Evolutionary conservation across 2,329 filamentous ascomycete genomes (phyloP), one percentile per base, ranked within the genome.

Genomic region (Thielaviopsis populi): DNA sequence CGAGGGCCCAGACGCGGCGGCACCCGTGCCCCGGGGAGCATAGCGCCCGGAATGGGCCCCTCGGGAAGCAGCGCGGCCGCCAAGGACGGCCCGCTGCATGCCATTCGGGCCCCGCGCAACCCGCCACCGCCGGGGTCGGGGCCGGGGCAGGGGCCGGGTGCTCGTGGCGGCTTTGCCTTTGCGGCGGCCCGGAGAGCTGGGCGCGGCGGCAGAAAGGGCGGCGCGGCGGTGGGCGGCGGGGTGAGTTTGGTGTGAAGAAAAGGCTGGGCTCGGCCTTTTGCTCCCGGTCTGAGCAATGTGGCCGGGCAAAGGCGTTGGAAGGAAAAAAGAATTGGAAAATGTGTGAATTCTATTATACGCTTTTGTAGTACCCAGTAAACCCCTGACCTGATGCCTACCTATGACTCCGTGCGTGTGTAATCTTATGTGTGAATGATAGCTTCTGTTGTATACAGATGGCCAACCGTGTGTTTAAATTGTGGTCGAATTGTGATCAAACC

Each of bases 141-240:
- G n/a, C n/a, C n/a, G n/a, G n/a, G n/a, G n/a, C n/a, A n/a, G 10
- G 88, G 95, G 71, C 80, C 81, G 58, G 88, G 79, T 71, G 88
- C 88, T 65, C 81, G 87, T 70, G 88, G 86, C 64, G 89, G 89
- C 0, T 91, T 91, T 74, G 88, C 87, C 0, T 91, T 91, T 74
- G 88, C 87, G 7, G 63, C 22, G 3, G 27, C 30, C 42, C 22
- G 48, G 40, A 40, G 63, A 8, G 50, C 40, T 2, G 63, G 59
- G 15, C 56, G 56, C 4, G 63, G 37, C 2, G 41, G 30, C 13
- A 37, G 46, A 13, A 15, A 22, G 2, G 48, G 61, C 15, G 58
- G 37, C 17, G 59, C 48, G 33, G 50, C 41, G 13, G 37, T 50
- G 22, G 50, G 43, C 11, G 59, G 63, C 17, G 63, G 63, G 10